Percentiles rank a stretch among this genome's conserved stretches.
Conservation (phyloP, 805 yeast genomes). For the Priceomyces castillae region DNA sequence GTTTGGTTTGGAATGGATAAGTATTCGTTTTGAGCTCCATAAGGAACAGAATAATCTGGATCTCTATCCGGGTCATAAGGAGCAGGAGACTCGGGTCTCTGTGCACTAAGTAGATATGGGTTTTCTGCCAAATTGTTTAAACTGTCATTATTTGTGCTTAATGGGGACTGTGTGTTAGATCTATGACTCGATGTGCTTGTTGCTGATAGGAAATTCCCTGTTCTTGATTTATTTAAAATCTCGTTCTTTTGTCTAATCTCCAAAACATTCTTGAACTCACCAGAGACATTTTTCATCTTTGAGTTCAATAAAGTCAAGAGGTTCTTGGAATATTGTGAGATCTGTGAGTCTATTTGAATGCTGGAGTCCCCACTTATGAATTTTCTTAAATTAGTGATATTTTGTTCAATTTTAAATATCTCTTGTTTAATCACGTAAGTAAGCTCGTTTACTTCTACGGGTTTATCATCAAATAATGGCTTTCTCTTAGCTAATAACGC, state of each 20-base stretch:
- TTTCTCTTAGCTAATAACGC: slow-evolving; percentile 85
- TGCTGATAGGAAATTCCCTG: slow-evolving; percentile 75
- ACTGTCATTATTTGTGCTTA: slow-evolving; percentile 12
- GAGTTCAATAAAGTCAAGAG: slow-evolving; percentile 85
- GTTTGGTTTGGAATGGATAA: slow-evolving; percentile 82
- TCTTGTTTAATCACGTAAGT: slow-evolving; percentile 87
- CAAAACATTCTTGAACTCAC: slow-evolving; percentile 86
- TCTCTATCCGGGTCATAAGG: slow-evolving; percentile 27
- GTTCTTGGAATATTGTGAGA: slow-evolving; percentile 73
- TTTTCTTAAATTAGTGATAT: slow-evolving; percentile 58
- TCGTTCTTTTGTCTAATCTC: slow-evolving; percentile 85
- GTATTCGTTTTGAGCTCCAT: slow-evolving; percentile 40
- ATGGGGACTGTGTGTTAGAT: slow-evolving; percentile 28
- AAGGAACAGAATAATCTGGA: slow-evolving; percentile 26
- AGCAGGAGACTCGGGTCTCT: slow-evolving; percentile 10
- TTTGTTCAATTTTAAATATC: slow-evolving; percentile 74
- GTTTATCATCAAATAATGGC: slow-evolving; percentile 90
- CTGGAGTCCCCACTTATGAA: slow-evolving; percentile 46
- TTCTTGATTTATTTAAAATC: slow-evolving; percentile 72
- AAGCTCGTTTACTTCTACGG: slow-evolving; percentile 88
- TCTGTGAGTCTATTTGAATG: slow-evolving; percentile 53
- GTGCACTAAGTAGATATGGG: slow-evolving; percentile 29
- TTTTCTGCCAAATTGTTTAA: slow-evolving; percentile 33
- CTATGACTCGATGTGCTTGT: slow-evolving; percentile 26
- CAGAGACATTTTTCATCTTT: slow-evolving; percentile 87